A percentile compares a stretch with the other conserved stretches of the same genome.
These are phyloP conservation scores for Helicostylum pulchrum DNA, from an alignment of 192 early-diverging fungal genomes.

Conservation along the genomic window DNA sequence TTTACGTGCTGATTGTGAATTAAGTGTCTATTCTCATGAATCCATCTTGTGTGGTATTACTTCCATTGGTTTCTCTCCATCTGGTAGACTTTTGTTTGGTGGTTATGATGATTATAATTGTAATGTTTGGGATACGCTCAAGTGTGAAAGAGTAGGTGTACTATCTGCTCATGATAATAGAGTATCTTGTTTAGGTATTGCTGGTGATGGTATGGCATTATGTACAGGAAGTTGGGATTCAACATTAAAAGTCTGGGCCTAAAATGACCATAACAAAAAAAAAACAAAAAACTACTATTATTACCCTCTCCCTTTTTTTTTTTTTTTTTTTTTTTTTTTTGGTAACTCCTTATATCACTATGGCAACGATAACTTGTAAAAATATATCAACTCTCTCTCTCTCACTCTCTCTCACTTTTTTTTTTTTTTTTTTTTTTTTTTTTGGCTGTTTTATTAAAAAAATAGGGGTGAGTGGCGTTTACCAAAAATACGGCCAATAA, in stretches of 20 bases:
- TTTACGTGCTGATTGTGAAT: conserved; percentile 93
- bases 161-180: conserved; percentile 95
- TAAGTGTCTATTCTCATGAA: conserved; percentile 98
- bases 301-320: too few relatives aligned
- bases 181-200: conserved; percentile 94
- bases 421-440: background rate
- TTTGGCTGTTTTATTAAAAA: conserved; percentile 1
- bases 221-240: conserved; percentile 99
- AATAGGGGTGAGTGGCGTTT: conserved; percentile 6
- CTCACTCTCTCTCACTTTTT: background rate
- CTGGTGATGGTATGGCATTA: conserved; percentile 96
- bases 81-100: conserved; percentile 93
- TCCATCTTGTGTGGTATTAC: conserved; percentile 98
- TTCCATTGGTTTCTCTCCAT: conserved; percentile 94
- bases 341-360: too few relatives aligned
- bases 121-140: conserved; percentile 99
- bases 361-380: too few relatives aligned
- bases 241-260: conserved; percentile 81
- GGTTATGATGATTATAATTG: conserved; percentile 99
- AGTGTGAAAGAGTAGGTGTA: conserved; percentile 91
- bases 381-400: too few relatives aligned
- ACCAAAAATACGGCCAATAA: conserved; percentile 16
- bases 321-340: too few relatives aligned
- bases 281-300: too few relatives aligned
- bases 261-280: background rate